These are phyloP conservation scores for Kondoa subrosea DNA, from an alignment of 768 basidiomycete species.

Conservation along the genomic window DNA sequence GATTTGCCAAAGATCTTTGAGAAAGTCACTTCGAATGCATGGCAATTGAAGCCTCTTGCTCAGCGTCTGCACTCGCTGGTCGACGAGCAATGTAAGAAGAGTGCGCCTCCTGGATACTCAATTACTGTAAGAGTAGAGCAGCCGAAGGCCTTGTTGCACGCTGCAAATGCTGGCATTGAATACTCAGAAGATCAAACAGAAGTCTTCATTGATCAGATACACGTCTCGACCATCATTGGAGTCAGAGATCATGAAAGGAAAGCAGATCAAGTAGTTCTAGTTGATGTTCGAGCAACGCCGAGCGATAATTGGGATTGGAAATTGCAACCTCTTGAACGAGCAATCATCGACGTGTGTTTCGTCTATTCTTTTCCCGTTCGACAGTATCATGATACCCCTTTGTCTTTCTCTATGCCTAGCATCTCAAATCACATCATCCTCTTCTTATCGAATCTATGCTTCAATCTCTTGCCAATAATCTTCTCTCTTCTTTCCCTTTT, in stretches of 20 bases:
- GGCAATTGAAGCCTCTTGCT: not conserved
- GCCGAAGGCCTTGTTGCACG: conserved; percentile 17
- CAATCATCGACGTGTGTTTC: not conserved
- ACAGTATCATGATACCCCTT: not conserved
- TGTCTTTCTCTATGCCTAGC: conserved; percentile 8
- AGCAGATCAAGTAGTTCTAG: conserved; percentile 46
- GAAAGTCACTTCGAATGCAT: not conserved
- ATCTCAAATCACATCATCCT: conserved; percentile 12
- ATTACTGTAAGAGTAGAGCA: not conserved
- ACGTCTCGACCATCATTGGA: conserved; percentile 42
- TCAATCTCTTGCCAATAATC: not conserved
- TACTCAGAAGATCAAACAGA: not conserved
- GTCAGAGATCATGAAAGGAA: conserved; percentile 50
- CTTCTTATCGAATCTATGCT: conserved; percentile 15
- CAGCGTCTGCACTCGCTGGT: not conserved
- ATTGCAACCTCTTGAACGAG: not conserved
- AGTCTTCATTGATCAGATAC: conserved; percentile 35
- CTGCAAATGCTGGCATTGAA: conserved; percentile 6
- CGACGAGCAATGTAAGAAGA: not conserved
- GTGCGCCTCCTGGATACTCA: not conserved
- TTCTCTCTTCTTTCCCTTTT: not conserved
- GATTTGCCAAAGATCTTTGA: conserved; percentile 8
- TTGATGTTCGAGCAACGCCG: conserved; percentile 35
- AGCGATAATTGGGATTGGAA: not conserved
- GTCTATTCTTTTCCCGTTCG: not conserved